Evolutionary conservation across 352 stramenopile genomes (phyloP).

Genomic region (Pythium volutum): DNA sequence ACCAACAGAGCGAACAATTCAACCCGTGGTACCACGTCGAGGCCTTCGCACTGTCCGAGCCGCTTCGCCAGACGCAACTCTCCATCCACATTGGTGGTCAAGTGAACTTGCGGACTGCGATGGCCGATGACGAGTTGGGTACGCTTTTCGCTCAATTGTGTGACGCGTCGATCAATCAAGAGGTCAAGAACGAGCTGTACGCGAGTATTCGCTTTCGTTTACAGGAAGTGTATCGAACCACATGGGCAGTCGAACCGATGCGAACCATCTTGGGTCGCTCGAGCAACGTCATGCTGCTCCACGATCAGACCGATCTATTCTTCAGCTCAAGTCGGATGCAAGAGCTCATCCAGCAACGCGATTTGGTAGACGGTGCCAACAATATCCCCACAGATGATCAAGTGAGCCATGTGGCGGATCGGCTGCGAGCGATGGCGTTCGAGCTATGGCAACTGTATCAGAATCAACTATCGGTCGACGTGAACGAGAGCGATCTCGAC

Average conservation of each 20-base stretch:
- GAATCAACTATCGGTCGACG: constrained; percentile 68
- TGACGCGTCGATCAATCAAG: constrained; percentile 10
- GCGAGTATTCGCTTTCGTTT: constrained; percentile 39
- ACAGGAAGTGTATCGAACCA: constrained; percentile 66
- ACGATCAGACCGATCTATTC: constrained; percentile 53
- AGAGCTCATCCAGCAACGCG: background rate
- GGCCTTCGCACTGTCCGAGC: constrained; percentile 46
- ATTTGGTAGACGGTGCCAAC: background rate
- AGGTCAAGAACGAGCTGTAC: constrained; percentile 5
- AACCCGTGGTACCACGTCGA: constrained; percentile 72
- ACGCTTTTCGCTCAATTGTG: constrained; percentile 29
- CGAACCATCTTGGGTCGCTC: constrained; percentile 38
- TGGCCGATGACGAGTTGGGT: constrained; percentile 38
- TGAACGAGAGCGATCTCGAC: constrained; percentile 59
- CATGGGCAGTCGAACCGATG: constrained; percentile 49
- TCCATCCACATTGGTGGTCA: constrained; percentile 60
- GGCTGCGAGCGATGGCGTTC: constrained; percentile 43
- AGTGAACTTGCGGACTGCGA: constrained; percentile 47
- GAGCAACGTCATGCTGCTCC: constrained; percentile 73
- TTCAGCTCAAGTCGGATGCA: constrained; percentile 41
- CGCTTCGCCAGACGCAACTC: constrained; percentile 46
- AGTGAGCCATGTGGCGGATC: constrained; percentile 26
- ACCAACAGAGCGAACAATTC: constrained; percentile 33
- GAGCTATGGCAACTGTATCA: constrained; percentile 78
- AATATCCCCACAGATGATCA: constrained; percentile 14